These are phyloP conservation scores for Phialophora tarda DNA, from an alignment of 2,329 filamentous ascomycete genomes.

Conservation along the genomic window DNA sequence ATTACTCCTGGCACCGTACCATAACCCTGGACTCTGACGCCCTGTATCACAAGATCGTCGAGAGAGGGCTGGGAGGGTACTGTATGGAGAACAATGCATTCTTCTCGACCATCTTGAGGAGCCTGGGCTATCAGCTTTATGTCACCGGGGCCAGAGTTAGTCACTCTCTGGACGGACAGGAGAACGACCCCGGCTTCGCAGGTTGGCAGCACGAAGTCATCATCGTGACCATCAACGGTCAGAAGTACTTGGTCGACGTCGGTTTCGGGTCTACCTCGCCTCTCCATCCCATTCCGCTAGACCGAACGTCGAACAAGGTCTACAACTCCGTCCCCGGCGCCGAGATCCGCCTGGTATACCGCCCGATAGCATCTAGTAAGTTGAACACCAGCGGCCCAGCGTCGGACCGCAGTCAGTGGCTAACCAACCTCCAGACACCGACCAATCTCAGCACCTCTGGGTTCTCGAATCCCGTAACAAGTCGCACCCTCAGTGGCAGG, in stretches of 20 bases:
- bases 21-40: slow-evolving; percentile 57
- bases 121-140: slow-evolving; percentile 61
- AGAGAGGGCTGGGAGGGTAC: slow-evolving; percentile 60
- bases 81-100: slow-evolving; percentile 66
- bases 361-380: slow-evolving; percentile 45
- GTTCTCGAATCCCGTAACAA: slow-evolving; percentile 32
- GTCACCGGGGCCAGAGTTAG: slow-evolving; percentile 60
- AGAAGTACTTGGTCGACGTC: slow-evolving; percentile 47
- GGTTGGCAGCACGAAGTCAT: slow-evolving; percentile 66
- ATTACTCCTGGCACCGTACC: slow-evolving; percentile 57
- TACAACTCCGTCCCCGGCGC: slow-evolving; percentile 58
- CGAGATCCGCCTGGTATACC: slow-evolving; percentile 60
- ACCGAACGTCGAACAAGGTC: slow-evolving; percentile 32
- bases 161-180: slow-evolving; percentile 45
- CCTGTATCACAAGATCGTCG: slow-evolving; percentile 61
- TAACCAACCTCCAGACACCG: slow-evolving; percentile 18
- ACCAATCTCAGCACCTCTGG: slow-evolving; percentile 24
- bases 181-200: slow-evolving; percentile 48
- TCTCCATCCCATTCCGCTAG: slow-evolving; percentile 40
- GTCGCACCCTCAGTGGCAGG: slow-evolving; percentile 54
- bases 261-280: slow-evolving; percentile 41
- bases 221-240: slow-evolving; percentile 61
- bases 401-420: background rate
- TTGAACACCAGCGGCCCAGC: background rate
- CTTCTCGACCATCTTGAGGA: slow-evolving; percentile 58